phyloP scores from a whole-genome alignment of 371 early-diverging fungal genomes.

The Rhizopus stolonifer region DNA sequence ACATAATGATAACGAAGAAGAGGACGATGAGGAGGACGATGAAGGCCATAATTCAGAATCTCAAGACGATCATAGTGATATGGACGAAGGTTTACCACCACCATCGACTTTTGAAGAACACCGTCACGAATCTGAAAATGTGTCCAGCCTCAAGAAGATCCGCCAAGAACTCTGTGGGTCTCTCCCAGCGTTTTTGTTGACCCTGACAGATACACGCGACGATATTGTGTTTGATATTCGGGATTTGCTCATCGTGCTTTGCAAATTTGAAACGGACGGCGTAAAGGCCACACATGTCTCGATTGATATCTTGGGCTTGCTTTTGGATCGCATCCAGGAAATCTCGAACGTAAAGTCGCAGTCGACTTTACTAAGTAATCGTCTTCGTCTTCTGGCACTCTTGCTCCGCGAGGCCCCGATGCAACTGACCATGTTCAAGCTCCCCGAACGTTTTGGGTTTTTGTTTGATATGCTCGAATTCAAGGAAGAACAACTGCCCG shows the following conservation, averaged over 20 bases:
- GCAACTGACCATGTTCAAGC: constrained; percentile 48
- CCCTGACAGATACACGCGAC: constrained; percentile 64
- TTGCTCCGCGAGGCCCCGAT: constrained; percentile 57
- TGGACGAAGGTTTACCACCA: constrained; percentile 1
- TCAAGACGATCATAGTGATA: constrained; percentile 15
- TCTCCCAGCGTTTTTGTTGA: constrained; percentile 53
- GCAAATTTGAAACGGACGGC: constrained; percentile 41
- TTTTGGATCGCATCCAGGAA: constrained; percentile 26
- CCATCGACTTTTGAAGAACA: not conserved
- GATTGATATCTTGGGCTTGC: constrained; percentile 31
- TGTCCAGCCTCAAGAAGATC: constrained; percentile 43
- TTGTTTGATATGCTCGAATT: constrained; percentile 48
- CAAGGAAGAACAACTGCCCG: constrained; percentile 29
- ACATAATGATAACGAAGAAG: not conserved
- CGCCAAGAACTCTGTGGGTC: constrained; percentile 54
- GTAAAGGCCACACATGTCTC: constrained; percentile 5
- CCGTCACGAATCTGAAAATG: constrained; percentile 29
- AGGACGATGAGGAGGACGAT: constrained; percentile 1
- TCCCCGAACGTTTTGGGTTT: constrained; percentile 39
- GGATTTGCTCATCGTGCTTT: constrained; percentile 57
- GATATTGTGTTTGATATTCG: constrained; percentile 71
- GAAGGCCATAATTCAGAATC: constrained; percentile 5
- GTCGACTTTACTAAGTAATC: constrained; percentile 37
- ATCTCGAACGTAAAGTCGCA: constrained; percentile 30
- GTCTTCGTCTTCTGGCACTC: constrained; percentile 67